Percentiles rank a stretch among this genome's conserved stretches.
Conservation (phyloP, 2,329 filamentous ascomycete genomes). For the Sporothrix brunneoviolacea region DNA sequence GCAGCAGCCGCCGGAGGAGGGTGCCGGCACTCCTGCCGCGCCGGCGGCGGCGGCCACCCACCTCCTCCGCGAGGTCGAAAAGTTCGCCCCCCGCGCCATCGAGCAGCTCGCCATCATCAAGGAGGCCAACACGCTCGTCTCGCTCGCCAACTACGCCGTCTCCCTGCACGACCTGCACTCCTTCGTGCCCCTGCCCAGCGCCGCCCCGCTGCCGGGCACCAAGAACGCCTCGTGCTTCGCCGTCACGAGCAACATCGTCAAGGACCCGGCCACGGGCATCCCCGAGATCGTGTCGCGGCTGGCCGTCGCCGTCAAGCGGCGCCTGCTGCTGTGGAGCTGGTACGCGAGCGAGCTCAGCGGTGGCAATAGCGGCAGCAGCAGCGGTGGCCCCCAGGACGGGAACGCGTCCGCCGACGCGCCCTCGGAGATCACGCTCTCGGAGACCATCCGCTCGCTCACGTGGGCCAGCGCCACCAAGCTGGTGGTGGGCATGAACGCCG, state of each 20-base stretch:
- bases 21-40: too few relatives aligned
- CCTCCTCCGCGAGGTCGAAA: conserved; percentile 84
- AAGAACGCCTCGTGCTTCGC: conserved; percentile 87
- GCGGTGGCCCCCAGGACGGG: neutral
- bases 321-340: conserved; percentile 89
- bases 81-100: conserved; percentile 82
- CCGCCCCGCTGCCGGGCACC: conserved; percentile 68
- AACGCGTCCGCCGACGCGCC: conserved; percentile 36
- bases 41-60: conserved; percentile 54
- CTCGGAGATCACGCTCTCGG: conserved; percentile 70
- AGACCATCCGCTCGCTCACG: conserved; percentile 79
- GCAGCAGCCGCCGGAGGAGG: conserved; percentile 25
- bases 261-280: conserved; percentile 78
- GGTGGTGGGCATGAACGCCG: conserved; percentile 83
- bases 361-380: neutral
- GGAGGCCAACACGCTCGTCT: conserved; percentile 85
- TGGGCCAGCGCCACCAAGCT: conserved; percentile 86
- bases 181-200: conserved; percentile 61
- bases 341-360: conserved; percentile 77
- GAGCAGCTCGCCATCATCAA: conserved; percentile 95
- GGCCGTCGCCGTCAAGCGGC: conserved; percentile 87
- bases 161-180: conserved; percentile 84
- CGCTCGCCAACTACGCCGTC: conserved; percentile 82
- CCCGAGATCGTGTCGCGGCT: conserved; percentile 88
- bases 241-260: conserved; percentile 91